phyloP scores from a whole-genome alignment of 805 yeast genomes.

The Saturnispora halmiae region DNA sequence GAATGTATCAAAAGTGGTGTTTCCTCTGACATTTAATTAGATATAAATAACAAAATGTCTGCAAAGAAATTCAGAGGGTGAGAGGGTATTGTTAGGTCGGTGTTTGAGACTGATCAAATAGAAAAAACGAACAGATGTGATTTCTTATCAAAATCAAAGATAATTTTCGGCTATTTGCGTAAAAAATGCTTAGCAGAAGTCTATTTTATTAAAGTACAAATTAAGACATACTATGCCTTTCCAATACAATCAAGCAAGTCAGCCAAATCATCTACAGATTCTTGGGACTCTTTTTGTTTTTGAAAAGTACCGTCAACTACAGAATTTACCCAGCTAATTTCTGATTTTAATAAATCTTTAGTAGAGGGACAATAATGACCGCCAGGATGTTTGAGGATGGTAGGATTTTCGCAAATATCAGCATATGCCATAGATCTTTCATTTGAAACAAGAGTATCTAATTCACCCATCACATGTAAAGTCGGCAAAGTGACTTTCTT shows the following conservation, averaged over 20 bases:
- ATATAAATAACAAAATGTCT: too few species aligned
- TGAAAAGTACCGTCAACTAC: conserved; percentile 15
- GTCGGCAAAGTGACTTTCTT: conserved; percentile 30
- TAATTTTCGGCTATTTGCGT: neutral
- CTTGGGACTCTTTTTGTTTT: conserved; percentile 11
- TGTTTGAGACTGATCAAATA: too few species aligned
- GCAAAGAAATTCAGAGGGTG: too few species aligned
- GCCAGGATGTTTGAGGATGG: conserved; percentile 72
- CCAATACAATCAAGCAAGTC: conserved; percentile 25
- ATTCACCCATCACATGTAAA: conserved; percentile 77
- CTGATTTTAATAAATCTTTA: conserved; percentile 33
- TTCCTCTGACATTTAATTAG: conserved; percentile 18
- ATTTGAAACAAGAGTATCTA: conserved; percentile 77
- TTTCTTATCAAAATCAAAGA: neutral
- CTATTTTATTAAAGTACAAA: neutral
- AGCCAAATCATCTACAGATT: conserved; percentile 1
- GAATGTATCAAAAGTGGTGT: conserved; percentile 20
- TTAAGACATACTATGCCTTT: conserved; percentile 14
- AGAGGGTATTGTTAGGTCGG: too few species aligned
- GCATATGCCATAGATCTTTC: conserved; percentile 57
- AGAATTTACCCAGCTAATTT: conserved; percentile 29
- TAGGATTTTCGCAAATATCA: conserved; percentile 43
- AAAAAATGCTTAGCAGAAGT: conserved; percentile 1
- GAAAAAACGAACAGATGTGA: conserved; percentile 2
- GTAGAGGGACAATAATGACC: conserved; percentile 95